Percentiles rank a stretch among this genome's conserved stretches.
These are phyloP conservation scores for Silene noctiflora DNA, from an alignment of 179 eudicot species.

Conservation along the genomic window DNA sequence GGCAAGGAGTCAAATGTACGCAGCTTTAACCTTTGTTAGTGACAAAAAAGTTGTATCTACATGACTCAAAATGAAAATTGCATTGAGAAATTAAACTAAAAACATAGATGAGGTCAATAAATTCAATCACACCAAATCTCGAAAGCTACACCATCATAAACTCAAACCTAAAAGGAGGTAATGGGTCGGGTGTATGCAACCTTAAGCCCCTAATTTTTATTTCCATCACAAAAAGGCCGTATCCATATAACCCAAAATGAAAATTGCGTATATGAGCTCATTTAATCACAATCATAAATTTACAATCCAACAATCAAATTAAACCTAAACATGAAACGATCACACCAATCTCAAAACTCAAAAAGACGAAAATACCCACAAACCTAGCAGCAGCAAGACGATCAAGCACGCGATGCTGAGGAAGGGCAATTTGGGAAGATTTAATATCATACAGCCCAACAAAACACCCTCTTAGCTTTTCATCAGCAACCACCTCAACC, in stretches of 20 bases:
- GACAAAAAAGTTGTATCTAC: not conserved
- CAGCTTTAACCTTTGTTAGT: not conserved
- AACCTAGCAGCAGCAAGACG: constrained; percentile 81
- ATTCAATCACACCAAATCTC: not conserved
- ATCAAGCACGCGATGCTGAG: constrained; percentile 62
- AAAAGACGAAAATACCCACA: constrained; percentile 10
- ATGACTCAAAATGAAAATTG: not conserved
- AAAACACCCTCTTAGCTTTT: constrained; percentile 53
- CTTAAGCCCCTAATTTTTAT: not conserved
- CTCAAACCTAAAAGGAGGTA: not conserved
- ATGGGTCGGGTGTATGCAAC: too few species aligned
- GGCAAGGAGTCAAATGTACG: too few species aligned
- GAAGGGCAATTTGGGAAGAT: constrained; percentile 42
- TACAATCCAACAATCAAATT: not conserved
- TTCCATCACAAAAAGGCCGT: not conserved
- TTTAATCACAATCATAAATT: not conserved
- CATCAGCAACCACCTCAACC: constrained; percentile 44
- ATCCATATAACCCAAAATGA: too few species aligned
- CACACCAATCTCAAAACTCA: not conserved
- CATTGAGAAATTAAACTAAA: not conserved
- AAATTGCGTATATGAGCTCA: not conserved
- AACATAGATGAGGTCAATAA: not conserved
- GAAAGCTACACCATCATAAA: not conserved
- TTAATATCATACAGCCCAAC: constrained; percentile 63
- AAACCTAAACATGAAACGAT: not conserved